Base-by-base conservation (phyloP, 176 grass and related monocot genomes). In the Rhipidocladum racemiflorum region DNA sequence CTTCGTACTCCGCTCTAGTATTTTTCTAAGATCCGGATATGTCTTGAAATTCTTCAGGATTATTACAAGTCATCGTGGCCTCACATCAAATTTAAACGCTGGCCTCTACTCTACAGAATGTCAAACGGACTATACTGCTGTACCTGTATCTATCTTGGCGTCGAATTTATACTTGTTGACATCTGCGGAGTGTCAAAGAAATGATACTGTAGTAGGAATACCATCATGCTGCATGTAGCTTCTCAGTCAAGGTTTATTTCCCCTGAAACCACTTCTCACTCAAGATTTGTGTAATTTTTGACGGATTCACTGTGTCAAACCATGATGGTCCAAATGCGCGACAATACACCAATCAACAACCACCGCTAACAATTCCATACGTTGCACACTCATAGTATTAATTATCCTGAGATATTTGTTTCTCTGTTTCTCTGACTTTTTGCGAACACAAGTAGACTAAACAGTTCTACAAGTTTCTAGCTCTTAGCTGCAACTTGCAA, bases 401-500 rank as follows among this genome's bases (percentile, higher is more conserved):
- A 76, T 42, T 68, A 6, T 32, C 49, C 7, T 8, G 3, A 10
- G 68, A 73, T 40, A 43, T 56, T 62, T 59, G 4, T 20, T 16
- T 18, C 23, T 76, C 13, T 25, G 21, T 5, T 43, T 76, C 54
- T 18, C 16, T 18, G 53, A 60, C 53, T 27, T 76, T 60, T 42
- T 11, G 28, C 73, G 5, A 4, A 1, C 18, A 8, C 8, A 57
- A 76, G 3, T 42, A 42, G 21, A 62, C 70, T 18, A 9, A 15
- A 39, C 9, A 8, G 15, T 42, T 46, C 27, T 25, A 28, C 24
- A 53, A 39, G 43, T 1, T 66, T 65, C 42, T 51, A 50, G 29
- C 48, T 59, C 3, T 18, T 16, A 23, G 59, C 63, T 40, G 67
- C 70, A 43, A 72, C 34, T 23, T 88, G 80, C 24, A 73, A n/a